Evolutionary conservation across 495 filamentous ascomycete species (phyloP).

Genomic region (Talaromyces stipitatus): DNA sequence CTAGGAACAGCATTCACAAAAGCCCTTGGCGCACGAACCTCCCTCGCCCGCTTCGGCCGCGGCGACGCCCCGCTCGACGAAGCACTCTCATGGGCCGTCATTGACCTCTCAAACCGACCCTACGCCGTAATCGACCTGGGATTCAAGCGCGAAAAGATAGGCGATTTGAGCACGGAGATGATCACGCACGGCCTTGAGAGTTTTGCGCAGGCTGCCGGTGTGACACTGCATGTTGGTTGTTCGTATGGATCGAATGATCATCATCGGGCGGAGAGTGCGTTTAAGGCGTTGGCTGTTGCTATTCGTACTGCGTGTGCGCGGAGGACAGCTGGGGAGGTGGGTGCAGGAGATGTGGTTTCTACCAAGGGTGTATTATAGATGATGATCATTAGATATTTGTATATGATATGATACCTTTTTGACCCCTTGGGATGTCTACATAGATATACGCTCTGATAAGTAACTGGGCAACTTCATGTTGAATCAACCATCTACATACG

Average conservation of each 20-base stretch:
- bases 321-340: conserved; percentile 62
- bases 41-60: conserved; percentile 80
- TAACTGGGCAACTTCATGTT: no score
- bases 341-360: conserved; percentile 85
- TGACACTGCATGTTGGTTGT: conserved; percentile 90
- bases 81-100: conserved; percentile 85
- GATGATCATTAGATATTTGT: background rate
- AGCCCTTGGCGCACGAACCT: conserved; percentile 66
- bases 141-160: conserved; percentile 83
- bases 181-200: conserved; percentile 89
- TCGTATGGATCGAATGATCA: conserved; percentile 89
- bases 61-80: conserved; percentile 93
- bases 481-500: no score
- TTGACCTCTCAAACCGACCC: conserved; percentile 89
- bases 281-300: conserved; percentile 91
- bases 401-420: background rate
- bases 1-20: conserved; percentile 76
- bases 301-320: conserved; percentile 64
- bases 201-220: conserved; percentile 83
- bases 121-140: conserved; percentile 75
- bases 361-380: conserved; percentile 70
- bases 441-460: no score
- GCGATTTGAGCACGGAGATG: conserved; percentile 91
- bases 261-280: conserved; percentile 92
- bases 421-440: no score